Conservation (phyloP, 768 basidiomycete genomes). For the Pisolithus tinctorius region DNA sequence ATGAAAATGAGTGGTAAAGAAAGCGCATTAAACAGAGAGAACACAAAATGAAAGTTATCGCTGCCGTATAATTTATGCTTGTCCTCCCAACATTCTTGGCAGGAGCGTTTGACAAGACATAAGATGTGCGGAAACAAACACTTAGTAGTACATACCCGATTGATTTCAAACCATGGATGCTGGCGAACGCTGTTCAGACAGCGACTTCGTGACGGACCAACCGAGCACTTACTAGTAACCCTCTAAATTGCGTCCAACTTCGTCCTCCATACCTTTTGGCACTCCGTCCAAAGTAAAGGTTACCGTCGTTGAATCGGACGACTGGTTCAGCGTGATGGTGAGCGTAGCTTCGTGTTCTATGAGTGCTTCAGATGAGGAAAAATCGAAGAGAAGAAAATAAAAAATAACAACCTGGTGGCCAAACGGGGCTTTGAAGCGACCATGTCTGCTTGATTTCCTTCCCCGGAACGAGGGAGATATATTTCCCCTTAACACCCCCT, state of each 20-base stretch:
- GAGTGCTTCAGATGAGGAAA: not conserved
- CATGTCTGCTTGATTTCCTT: slow-evolving; percentile 86
- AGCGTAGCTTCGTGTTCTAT: slow-evolving; percentile 76
- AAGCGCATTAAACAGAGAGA: no score
- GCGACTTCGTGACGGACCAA: not conserved
- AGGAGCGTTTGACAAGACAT: slow-evolving; percentile 2
- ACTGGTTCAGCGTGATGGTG: slow-evolving; percentile 78
- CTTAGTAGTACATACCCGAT: slow-evolving; percentile 83
- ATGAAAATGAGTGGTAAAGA: no score
- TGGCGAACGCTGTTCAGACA: slow-evolving; percentile 26
- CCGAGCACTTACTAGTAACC: slow-evolving; percentile 73
- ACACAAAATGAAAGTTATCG: no score
- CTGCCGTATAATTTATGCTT: not conserved
- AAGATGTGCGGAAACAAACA: slow-evolving; percentile 34
- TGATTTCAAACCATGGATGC: slow-evolving; percentile 80
- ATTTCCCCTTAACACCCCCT: slow-evolving; percentile 82
- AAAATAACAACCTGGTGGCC: slow-evolving; percentile 64
- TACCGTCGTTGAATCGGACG: slow-evolving; percentile 77
- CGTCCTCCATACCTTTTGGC: slow-evolving; percentile 77
- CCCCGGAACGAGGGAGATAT: slow-evolving; percentile 59
- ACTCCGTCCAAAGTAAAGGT: slow-evolving; percentile 72
- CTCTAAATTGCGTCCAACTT: slow-evolving; percentile 69
- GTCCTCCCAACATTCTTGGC: not conserved
- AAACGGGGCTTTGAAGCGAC: slow-evolving; percentile 75
- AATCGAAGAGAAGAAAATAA: slow-evolving; percentile 1